These are phyloP conservation scores for Colletotrichum phormii DNA, from an alignment of 2,329 filamentous ascomycete species.

Conservation along the genomic window DNA sequence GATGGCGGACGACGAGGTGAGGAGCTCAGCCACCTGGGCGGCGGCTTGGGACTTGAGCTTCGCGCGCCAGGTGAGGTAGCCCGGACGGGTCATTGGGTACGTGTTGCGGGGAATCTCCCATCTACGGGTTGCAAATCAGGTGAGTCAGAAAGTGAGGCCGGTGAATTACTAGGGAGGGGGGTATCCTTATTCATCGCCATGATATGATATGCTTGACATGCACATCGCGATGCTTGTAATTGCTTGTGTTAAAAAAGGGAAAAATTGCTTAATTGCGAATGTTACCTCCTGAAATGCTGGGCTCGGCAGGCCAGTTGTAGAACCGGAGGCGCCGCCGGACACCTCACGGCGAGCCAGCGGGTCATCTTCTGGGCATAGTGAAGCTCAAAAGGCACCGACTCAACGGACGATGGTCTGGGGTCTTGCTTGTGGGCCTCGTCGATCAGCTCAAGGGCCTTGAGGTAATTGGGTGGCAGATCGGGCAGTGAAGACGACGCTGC, in stretches of 20 bases:
- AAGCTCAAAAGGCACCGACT: conserved; percentile 77
- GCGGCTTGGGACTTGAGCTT: conserved; percentile 77
- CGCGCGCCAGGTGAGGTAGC: conserved; percentile 85
- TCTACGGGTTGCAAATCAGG: conserved; percentile 44
- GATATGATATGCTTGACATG: not conserved
- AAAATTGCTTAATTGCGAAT: not conserved
- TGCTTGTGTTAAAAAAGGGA: not conserved
- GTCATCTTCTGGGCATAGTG: conserved; percentile 87
- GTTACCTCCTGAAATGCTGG: conserved; percentile 80
- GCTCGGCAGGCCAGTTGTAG: conserved; percentile 83
- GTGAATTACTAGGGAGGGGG: not conserved
- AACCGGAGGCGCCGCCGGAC: conserved; percentile 71
- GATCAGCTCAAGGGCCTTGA: conserved; percentile 72
- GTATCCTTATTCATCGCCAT: not conserved
- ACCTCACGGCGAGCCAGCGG: conserved; percentile 72
- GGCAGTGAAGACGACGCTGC: conserved; percentile 38
- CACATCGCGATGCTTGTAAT: not conserved
- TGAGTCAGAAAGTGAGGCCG: conserved; percentile 22
- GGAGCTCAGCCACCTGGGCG: conserved; percentile 65
- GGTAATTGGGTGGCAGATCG: conserved; percentile 54
- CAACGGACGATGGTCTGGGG: conserved; percentile 52
- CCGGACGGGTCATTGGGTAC: conserved; percentile 79
- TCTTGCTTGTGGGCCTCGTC: conserved; percentile 69
- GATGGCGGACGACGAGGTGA: conserved; percentile 51
- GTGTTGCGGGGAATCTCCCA: conserved; percentile 83